phyloP scores from a whole-genome alignment of 192 early-diverging fungal species.

The Podila epicladia region DNA sequence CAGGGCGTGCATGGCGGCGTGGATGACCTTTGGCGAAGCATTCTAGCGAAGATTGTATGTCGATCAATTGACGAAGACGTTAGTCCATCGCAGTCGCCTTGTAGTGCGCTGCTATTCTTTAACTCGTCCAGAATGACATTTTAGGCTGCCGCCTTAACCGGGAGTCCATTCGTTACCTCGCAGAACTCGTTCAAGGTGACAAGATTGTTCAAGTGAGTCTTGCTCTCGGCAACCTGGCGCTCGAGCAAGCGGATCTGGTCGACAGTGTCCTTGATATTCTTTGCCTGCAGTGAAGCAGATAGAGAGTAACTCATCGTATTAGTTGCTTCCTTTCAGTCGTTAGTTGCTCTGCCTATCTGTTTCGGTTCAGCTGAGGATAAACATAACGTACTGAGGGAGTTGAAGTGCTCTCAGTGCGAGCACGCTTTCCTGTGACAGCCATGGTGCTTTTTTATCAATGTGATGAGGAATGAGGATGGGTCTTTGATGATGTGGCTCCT shows the following conservation, averaged over 20 bases:
- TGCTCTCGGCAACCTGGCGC: conserved; percentile 69
- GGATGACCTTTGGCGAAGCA: conserved; percentile 62
- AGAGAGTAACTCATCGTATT: not conserved
- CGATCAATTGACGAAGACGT: not conserved
- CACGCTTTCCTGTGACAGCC: conserved; percentile 38
- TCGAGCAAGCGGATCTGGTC: conserved; percentile 68
- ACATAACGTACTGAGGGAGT: conserved; percentile 15
- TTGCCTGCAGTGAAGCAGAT: conserved; percentile 9
- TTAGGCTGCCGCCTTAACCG: not conserved
- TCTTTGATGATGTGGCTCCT: not conserved
- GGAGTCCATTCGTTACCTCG: conserved; percentile 41
- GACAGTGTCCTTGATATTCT: conserved; percentile 33
- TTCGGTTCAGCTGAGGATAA: not conserved
- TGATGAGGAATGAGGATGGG: not conserved
- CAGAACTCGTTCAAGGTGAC: conserved; percentile 67
- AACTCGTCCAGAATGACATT: not conserved
- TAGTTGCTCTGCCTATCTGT: no score
- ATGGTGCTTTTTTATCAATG: not conserved
- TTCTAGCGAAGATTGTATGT: conserved; percentile 26
- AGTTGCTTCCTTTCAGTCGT: not conserved
- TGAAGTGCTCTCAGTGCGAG: conserved; percentile 17
- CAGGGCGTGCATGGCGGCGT: conserved; percentile 78
- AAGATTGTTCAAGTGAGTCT: conserved; percentile 81
- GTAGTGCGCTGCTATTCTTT: not conserved
- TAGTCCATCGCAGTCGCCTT: not conserved